phyloP scores from a whole-genome alignment of 495 filamentous ascomycete species.

The Baudoinia panamericana region DNA sequence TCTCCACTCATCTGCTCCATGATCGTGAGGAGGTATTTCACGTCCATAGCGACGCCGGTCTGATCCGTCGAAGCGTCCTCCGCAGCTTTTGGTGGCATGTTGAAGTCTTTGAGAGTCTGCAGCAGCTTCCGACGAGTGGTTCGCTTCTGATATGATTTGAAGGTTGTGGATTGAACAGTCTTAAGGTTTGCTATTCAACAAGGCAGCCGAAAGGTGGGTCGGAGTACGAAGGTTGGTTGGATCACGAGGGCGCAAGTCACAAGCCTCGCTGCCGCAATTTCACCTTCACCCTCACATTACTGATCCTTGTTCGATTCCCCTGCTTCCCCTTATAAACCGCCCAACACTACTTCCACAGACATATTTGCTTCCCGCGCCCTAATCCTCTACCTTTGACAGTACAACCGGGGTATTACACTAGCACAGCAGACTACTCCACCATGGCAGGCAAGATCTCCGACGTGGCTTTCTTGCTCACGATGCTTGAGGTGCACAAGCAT shows the following conservation, averaged over 20 bases:
- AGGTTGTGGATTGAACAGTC: background rate
- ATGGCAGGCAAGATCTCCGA: too few species aligned
- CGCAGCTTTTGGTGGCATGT: background rate
- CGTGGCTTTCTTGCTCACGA: too few species aligned
- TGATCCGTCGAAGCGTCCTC: too few species aligned
- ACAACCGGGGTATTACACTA: too few species aligned
- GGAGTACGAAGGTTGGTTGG: background rate
- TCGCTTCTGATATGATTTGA: background rate
- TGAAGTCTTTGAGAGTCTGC: background rate
- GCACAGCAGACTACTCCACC: too few species aligned
- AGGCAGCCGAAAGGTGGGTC: background rate
- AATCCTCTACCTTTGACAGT: too few species aligned
- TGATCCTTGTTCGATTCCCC: too few species aligned
- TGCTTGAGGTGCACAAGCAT: too few species aligned
- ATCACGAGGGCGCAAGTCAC: background rate
- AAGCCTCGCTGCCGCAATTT: background rate
- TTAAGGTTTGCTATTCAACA: too few species aligned
- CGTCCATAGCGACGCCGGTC: constrained; percentile 2
- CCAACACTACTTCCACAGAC: too few species aligned
- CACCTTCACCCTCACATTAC: background rate
- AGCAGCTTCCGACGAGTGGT: background rate
- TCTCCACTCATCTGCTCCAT: background rate
- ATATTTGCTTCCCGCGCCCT: too few species aligned
- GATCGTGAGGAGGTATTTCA: background rate
- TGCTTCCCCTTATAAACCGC: too few species aligned